phyloP scores from a whole-genome alignment of 2,329 filamentous ascomycete genomes.

The Madurella fahalii region DNA sequence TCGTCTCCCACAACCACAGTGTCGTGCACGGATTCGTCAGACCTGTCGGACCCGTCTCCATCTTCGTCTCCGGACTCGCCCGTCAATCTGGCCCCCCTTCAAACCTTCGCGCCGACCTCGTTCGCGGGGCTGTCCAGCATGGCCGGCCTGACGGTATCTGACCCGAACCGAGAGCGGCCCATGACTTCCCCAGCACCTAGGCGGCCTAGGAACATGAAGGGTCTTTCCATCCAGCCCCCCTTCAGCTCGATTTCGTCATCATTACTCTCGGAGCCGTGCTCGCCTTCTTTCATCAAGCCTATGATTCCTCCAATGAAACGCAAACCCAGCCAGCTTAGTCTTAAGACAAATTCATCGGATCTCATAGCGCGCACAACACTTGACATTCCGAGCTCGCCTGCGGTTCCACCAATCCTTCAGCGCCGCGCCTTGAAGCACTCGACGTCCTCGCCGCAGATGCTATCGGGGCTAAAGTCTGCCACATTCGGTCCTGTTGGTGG shows the following conservation, averaged over 20 bases:
- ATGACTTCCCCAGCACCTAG: slow-evolving; percentile 67
- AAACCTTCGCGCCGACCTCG: slow-evolving; percentile 60
- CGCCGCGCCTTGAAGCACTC: slow-evolving; percentile 63
- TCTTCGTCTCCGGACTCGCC: slow-evolving; percentile 91
- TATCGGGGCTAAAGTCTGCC: slow-evolving; percentile 54
- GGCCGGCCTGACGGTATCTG: slow-evolving; percentile 45
- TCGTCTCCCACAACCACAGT: slow-evolving; percentile 93
- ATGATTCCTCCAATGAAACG: slow-evolving; percentile 66
- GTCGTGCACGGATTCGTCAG: slow-evolving; percentile 87
- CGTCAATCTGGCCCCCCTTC: slow-evolving; percentile 66
- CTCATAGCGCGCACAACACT: slow-evolving; percentile 46
- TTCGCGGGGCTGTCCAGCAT: slow-evolving; percentile 46
- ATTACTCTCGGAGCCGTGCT: slow-evolving; percentile 62
- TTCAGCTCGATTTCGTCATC: slow-evolving; percentile 46
- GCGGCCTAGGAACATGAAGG: slow-evolving; percentile 78
- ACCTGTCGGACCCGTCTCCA: slow-evolving; percentile 84
- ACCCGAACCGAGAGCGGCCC: slow-evolving; percentile 48
- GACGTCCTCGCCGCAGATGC: slow-evolving; percentile 63
- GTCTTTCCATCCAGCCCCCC: slow-evolving; percentile 70
- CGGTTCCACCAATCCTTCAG: slow-evolving; percentile 55
- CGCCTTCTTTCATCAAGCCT: slow-evolving; percentile 77
- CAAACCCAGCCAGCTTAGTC: slow-evolving; percentile 72
- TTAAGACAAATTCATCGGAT: slow-evolving; percentile 66
- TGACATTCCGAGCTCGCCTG: slow-evolving; percentile 54
- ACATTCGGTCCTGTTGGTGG: slow-evolving; percentile 59